A percentile compares a stretch with the other conserved stretches of the same genome.
phyloP scores from a whole-genome alignment of 495 filamentous ascomycete species.

The Clavariopsis aquatica region DNA sequence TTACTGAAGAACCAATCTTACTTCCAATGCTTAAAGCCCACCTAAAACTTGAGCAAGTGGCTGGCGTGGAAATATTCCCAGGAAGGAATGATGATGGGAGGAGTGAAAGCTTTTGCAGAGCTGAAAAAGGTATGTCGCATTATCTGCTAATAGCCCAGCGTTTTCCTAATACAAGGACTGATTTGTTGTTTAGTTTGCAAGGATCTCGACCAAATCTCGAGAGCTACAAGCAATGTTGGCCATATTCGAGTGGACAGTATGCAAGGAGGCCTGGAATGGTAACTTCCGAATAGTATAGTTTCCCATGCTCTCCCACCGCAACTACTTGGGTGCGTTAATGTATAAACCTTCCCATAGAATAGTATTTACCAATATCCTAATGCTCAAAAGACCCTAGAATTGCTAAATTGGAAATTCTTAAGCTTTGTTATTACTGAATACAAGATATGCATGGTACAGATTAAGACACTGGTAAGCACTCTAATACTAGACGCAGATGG shows the following conservation, averaged over 20 bases:
- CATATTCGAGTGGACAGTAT: background rate
- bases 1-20: background rate
- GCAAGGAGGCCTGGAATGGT: background rate
- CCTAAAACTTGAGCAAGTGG: constrained; percentile 26
- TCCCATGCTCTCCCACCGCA: no score
- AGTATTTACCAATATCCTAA: no score
- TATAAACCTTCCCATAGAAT: no score
- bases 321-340: no score
- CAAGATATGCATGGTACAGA: no score
- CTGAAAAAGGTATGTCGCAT: constrained; percentile 24
- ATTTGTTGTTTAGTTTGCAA: constrained; percentile 31
- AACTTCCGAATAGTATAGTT: background rate
- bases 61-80: constrained; percentile 28
- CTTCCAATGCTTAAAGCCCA: constrained; percentile 27
- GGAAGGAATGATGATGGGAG: constrained; percentile 15
- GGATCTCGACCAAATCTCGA: constrained; percentile 26
- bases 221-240: background rate
- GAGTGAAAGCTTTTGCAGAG: constrained; percentile 26
- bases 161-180: no score
- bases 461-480: no score
- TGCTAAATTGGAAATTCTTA: no score
- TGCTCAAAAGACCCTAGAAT: no score
- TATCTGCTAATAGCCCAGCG: no score
- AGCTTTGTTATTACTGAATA: no score
- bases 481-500: no score